Evolutionary conservation across 129 eudicot species (phyloP).

Genomic region (Cynara cardunculus): DNA sequence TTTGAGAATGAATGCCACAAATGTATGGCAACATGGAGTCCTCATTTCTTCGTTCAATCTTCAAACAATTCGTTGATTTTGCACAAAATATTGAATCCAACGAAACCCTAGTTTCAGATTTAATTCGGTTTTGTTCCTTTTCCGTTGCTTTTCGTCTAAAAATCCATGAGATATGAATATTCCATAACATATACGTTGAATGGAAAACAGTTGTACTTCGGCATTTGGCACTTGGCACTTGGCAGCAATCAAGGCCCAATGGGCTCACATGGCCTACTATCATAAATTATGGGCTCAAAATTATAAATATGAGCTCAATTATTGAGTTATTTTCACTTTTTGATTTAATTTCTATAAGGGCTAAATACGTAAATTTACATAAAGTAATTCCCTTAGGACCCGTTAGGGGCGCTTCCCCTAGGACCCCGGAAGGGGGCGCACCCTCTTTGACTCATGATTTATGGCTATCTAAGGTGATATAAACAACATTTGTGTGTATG

Average conservation of each 20-base stretch:
- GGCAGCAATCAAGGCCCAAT: neutral
- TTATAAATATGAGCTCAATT: too few relatives aligned
- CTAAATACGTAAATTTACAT: too few relatives aligned
- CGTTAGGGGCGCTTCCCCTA: too few relatives aligned
- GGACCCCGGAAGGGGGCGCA: too few relatives aligned
- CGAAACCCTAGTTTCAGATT: slow-evolving; percentile 27
- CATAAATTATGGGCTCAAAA: neutral
- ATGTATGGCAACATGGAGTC: slow-evolving; percentile 65
- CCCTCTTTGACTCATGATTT: too few relatives aligned
- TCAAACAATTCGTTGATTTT: neutral
- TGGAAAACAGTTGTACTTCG: slow-evolving; percentile 5
- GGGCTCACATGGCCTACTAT: slow-evolving; percentile 5
- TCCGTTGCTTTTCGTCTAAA: neutral
- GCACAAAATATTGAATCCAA: slow-evolving; percentile 2
- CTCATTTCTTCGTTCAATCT: slow-evolving; percentile 34
- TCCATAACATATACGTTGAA: neutral
- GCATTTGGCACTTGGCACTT: neutral
- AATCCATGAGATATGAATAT: neutral
- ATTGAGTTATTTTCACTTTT: too few relatives aligned
- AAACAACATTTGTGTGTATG: too few relatives aligned
- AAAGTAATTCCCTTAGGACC: too few relatives aligned
- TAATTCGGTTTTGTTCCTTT: neutral
- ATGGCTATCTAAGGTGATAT: too few relatives aligned
- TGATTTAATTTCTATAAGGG: too few relatives aligned
- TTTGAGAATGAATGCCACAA: slow-evolving; percentile 62